Conservation (phyloP, 306 rosid genomes). For the Pterocarpus santalinus region DNA sequence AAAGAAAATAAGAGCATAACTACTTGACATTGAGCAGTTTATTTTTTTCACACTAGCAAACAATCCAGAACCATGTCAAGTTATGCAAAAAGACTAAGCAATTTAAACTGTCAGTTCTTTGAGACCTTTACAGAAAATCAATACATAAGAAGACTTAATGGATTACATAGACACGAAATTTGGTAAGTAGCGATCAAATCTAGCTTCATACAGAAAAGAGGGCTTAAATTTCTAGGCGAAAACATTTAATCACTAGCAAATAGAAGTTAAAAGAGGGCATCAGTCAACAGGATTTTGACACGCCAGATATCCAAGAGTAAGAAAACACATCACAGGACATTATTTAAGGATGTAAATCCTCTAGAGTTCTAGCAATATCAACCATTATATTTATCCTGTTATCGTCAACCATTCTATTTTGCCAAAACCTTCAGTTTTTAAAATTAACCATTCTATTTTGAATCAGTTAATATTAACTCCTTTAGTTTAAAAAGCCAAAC, state of each 20-base stretch:
- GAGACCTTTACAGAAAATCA: too few species aligned
- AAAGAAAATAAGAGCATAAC: constrained; percentile 17
- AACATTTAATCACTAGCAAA: background rate
- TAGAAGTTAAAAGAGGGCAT: background rate
- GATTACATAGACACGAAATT: constrained; percentile 1
- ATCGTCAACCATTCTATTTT: background rate
- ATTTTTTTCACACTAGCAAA: background rate
- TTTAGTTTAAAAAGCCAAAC: background rate
- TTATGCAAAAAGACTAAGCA: constrained; percentile 17
- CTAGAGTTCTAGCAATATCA: background rate
- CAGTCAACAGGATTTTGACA: background rate
- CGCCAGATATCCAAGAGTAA: background rate
- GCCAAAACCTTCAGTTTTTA: too few species aligned
- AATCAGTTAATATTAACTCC: background rate
- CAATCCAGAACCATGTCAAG: background rate
- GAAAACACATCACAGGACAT: background rate
- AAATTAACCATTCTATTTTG: too few species aligned
- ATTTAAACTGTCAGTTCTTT: background rate
- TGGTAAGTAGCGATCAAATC: constrained; percentile 9
- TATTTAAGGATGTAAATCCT: constrained; percentile 11
- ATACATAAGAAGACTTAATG: background rate
- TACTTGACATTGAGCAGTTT: background rate
- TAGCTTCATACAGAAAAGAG: constrained; percentile 6
- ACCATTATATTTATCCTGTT: background rate
- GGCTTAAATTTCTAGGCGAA: background rate